These are phyloP conservation scores for Trifolium dubium DNA, from an alignment of 306 rosid genomes.

Conservation along the genomic window DNA sequence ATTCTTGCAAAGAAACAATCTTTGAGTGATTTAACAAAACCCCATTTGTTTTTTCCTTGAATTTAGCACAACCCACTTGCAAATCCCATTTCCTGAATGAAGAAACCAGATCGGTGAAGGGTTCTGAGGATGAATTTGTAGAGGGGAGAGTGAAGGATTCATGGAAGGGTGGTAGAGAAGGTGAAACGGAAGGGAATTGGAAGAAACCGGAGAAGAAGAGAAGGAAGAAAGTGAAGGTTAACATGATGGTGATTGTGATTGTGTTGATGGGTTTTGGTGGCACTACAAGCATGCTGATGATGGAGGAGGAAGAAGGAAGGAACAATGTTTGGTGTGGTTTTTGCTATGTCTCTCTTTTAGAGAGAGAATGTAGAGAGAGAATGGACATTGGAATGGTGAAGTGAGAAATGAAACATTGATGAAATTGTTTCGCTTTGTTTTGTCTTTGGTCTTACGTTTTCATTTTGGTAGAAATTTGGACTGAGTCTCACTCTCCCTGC, in stretches of 20 bases:
- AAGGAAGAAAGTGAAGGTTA: slow-evolving; percentile 59
- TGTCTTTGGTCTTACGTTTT: not conserved
- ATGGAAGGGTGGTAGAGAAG: slow-evolving; percentile 42
- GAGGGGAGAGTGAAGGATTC: slow-evolving; percentile 23
- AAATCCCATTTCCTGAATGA: slow-evolving; percentile 86
- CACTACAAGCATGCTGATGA: slow-evolving; percentile 53
- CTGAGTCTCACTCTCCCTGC: not conserved
- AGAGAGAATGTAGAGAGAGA: slow-evolving; percentile 11
- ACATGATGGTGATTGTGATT: slow-evolving; percentile 55
- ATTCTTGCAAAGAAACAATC: slow-evolving; percentile 60
- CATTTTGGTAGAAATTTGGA: not conserved
- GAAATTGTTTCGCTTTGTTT: too few relatives aligned
- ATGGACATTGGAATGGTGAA: slow-evolving; percentile 13
- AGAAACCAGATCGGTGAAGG: slow-evolving; percentile 65
- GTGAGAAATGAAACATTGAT: not conserved
- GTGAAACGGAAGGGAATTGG: slow-evolving; percentile 61
- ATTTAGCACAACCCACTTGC: slow-evolving; percentile 67
- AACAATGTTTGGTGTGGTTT: not conserved
- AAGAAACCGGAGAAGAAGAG: slow-evolving; percentile 70
- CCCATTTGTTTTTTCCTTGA: slow-evolving; percentile 51
- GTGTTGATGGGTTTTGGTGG: slow-evolving; percentile 57
- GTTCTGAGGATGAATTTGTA: slow-evolving; percentile 30
- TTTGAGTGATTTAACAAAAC: slow-evolving; percentile 41
- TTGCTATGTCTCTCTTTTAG: not conserved
- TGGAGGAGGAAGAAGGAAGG: slow-evolving; percentile 8